Conservation (phyloP, 2,329 filamentous ascomycete genomes). For the Fusarium equiseti region DNA sequence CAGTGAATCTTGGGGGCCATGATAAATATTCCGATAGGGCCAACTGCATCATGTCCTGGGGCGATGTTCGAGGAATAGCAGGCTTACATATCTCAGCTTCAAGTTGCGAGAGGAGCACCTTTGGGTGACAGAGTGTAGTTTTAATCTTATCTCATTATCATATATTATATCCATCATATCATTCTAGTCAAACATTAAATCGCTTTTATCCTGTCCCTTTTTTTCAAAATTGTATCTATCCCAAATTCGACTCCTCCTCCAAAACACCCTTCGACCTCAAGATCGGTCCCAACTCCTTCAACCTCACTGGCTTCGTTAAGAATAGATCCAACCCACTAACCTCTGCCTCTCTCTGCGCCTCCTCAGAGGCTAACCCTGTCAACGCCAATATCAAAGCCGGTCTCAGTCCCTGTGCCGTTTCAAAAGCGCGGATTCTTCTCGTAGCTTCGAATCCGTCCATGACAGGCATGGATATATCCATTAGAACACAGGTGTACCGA, state of each 20-base stretch:
- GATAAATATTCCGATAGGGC: not conserved
- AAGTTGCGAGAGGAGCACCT: accelerated
- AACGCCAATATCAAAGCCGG: constrained; percentile 64
- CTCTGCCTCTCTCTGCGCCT: constrained; percentile 65
- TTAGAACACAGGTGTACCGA: constrained; percentile 51
- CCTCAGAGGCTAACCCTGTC: constrained; percentile 63
- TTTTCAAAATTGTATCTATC: not conserved
- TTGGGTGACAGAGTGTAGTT: accelerated
- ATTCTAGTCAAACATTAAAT: not conserved
- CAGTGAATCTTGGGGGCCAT: not conserved
- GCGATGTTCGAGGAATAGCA: not conserved
- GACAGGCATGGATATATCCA: constrained; percentile 69
- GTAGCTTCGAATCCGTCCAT: constrained; percentile 67
- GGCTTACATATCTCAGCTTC: not conserved
- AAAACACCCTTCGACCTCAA: constrained; percentile 33
- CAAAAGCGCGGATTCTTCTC: constrained; percentile 62
- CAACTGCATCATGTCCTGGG: not conserved
- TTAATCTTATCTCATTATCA: not conserved
- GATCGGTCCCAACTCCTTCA: constrained; percentile 54
- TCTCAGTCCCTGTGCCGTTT: constrained; percentile 56
- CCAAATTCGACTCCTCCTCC: constrained; percentile 26
- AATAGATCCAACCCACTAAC: constrained; percentile 66
- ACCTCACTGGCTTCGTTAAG: constrained; percentile 64
- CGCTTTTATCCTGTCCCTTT: not conserved
- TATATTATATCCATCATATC: not conserved